Conservation (phyloP, 805 yeast genomes). For the Metschnikowia orientalis region DNA sequence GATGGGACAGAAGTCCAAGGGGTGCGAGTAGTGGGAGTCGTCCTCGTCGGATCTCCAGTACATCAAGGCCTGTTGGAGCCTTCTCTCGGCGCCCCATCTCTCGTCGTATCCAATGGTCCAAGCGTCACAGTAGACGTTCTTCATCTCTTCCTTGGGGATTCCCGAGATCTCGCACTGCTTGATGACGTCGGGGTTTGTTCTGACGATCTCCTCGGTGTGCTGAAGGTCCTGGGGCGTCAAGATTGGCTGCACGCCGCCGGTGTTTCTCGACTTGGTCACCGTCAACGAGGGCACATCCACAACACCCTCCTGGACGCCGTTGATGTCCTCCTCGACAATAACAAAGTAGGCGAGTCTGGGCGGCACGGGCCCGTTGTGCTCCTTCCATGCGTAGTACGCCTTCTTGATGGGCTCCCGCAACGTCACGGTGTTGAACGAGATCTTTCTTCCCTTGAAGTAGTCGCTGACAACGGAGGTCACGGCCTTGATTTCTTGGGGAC, state of each 20-base stretch:
- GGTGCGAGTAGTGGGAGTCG: constrained; percentile 71
- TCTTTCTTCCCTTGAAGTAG: constrained; percentile 40
- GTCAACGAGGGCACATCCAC: constrained; percentile 51
- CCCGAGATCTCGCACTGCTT: constrained; percentile 71
- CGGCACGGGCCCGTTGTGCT: constrained; percentile 55
- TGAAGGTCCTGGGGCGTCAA: constrained; percentile 66
- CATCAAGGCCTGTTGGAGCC: constrained; percentile 78
- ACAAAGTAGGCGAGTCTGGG: constrained; percentile 67
- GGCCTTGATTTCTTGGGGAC: constrained; percentile 57
- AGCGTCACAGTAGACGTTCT: constrained; percentile 59
- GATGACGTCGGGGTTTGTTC: constrained; percentile 67
- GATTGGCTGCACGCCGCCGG: constrained; percentile 69
- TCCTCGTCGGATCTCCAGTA: constrained; percentile 73
- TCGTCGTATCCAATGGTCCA: constrained; percentile 71
- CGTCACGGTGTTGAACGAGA: constrained; percentile 65
- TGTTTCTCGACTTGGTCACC: constrained; percentile 44
- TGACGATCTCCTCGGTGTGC: constrained; percentile 57
- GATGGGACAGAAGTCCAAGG: constrained; percentile 79
- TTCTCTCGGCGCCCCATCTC: constrained; percentile 71
- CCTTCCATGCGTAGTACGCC: constrained; percentile 63
- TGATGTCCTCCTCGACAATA: constrained; percentile 50
- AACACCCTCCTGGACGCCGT: constrained; percentile 68
- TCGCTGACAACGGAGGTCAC: constrained; percentile 51
- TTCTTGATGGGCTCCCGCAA: constrained; percentile 67
- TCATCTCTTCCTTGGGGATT: constrained; percentile 58